These are phyloP conservation scores for Cryoendolithus antarcticus DNA, from an alignment of 2,329 filamentous ascomycete genomes.

Conservation along the genomic window DNA sequence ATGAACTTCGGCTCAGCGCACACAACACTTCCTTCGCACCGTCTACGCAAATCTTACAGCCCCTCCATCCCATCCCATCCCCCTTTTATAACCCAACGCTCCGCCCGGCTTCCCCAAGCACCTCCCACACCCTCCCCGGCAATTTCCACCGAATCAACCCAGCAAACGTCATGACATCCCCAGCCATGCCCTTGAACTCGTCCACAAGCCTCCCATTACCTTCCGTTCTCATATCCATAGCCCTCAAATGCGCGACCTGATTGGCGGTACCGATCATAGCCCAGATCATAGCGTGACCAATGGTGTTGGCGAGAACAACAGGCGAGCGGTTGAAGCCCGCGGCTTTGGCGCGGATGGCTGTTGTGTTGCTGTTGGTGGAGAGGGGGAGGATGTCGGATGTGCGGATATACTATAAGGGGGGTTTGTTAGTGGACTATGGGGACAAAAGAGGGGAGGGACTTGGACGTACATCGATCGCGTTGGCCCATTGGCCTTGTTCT, in stretches of 20 bases:
- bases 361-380: slow-evolving; percentile 59
- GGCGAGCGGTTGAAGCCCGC: slow-evolving; percentile 69
- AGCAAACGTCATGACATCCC: slow-evolving; percentile 87
- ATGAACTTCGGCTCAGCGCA: neutral
- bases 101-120: slow-evolving; percentile 66
- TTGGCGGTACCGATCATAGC: slow-evolving; percentile 74
- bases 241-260: slow-evolving; percentile 59
- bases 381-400: slow-evolving; percentile 69
- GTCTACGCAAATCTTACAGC: neutral
- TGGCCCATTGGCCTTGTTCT: slow-evolving; percentile 45
- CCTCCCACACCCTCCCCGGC: slow-evolving; percentile 77
- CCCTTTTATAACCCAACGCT: slow-evolving; percentile 32
- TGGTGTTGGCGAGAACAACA: slow-evolving; percentile 72
- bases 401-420: slow-evolving; percentile 52
- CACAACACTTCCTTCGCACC: neutral
- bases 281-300: slow-evolving; percentile 89
- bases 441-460: neutral
- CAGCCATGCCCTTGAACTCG: slow-evolving; percentile 64
- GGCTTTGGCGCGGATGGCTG: slow-evolving; percentile 65
- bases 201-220: slow-evolving; percentile 45
- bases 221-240: slow-evolving; percentile 56
- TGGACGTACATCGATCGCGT: slow-evolving; percentile 51
- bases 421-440: slow-evolving; percentile 5
- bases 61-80: neutral
- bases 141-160: slow-evolving; percentile 85